Base-by-base conservation (phyloP, 306 rosid genomes). In the Citrullus colocynthis region DNA sequence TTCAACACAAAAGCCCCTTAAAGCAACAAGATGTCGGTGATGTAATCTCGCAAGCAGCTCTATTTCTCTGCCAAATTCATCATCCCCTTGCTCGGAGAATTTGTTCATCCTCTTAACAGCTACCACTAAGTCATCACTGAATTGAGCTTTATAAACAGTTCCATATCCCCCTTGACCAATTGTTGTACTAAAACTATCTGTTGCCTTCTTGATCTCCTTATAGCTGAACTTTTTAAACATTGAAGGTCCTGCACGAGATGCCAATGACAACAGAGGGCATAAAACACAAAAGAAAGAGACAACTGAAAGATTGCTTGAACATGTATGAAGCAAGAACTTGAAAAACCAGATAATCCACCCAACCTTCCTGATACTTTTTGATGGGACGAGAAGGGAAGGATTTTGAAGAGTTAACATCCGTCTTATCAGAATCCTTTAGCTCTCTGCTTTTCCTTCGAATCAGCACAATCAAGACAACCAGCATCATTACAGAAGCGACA, bases 131-230 rank as follows among this genome's bases (percentile, higher is more conserved):
- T 86, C 97, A 87, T 95, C 90, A 86, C 84, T 85, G 83, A 95
- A 89, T 39, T 87, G 87, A 84, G 96, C 97, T 88, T 82, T 88
- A 83, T 90, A 92, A 78, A 95, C 97, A 10, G 97, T 95, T 86
- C 99, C 99, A 34, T 90, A 95, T 76, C 99, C 99, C 57, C 99
- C 97, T 85, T 82, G 97, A 78, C 99, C 99, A 85, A 95, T 91
- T 56, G 84, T 28, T 32, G 92, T 91, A 80, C 81, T 89, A 76
- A 95, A 95, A 58, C 84, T 84, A 20, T 86, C 90, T 3, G 99
- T 95, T 12, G 96, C 99, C 92, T 87, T 89, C 90, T 88, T 95
- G 85, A 95, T 91, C 87, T 95, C 97, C 86, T 82, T 92, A 83
- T 92, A 92, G 87, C 84, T 89, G 87, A 92, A 88, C 70, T 92